Evolutionary conservation across 352 stramenopile genomes (phyloP), one percentile per base, ranked within the genome.

Genomic region (Pythium phragmitis): DNA sequence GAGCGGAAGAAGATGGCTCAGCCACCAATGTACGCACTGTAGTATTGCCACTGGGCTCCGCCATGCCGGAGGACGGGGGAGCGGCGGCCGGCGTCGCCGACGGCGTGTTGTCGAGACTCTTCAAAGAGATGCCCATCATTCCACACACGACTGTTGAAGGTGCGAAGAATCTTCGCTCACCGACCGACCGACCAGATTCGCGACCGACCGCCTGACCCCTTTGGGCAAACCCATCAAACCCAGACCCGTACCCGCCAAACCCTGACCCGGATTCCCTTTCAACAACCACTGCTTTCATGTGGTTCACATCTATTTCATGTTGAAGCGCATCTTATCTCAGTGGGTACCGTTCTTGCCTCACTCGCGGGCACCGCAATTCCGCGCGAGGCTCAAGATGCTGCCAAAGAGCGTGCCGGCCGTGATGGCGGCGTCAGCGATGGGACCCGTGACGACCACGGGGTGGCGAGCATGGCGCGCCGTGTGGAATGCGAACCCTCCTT

Each of bases 401-500:
- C 82, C 83, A 67, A 94, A 94, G 42, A 94, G 74, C 53, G 83
- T 84, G 53, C 83, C 80, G 34, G 85, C 85, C 48, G 82, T 90
- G 74, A 92, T 92, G 51, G 75, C 80, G 53, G 68, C 75, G 68
- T 91, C 80, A 33, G 82, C 79, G 57, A 91, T 87, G n/a, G 85
- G 82, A 12, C 85, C 83, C n/a, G 80, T 88, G 59, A 94, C 81
- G 37, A 92, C 82, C 14, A 94, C 80, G 3, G 85, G 85, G 63
- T 92, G 76, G 37, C 75, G 72, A 9, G 82, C 75, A 73, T 94
- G 85, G 34, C 85, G 81, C 48, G 69, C 59, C 45, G 85, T 94
- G 79, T 92, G 87, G 66, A 92, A 91, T 49, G 83, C 82, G 56
- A 94, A 88, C 48, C 73, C 85, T 48, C 82, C 82, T 57, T 94